Base-by-base conservation (phyloP, 2,329 filamentous ascomycete genomes). In the Nemania sp. region DNA sequence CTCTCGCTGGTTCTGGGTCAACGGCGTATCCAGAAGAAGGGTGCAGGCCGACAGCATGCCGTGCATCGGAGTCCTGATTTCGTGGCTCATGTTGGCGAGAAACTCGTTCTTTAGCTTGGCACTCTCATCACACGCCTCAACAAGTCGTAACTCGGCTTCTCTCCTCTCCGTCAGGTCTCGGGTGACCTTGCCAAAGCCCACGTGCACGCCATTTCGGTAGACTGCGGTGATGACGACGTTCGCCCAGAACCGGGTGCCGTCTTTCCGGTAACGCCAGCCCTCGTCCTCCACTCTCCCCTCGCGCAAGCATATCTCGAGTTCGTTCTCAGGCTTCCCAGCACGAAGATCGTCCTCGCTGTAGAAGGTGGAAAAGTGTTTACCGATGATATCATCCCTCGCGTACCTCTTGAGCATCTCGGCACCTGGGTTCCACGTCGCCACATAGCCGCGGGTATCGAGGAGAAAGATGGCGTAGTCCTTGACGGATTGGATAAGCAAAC, bases 391-490 rank as follows among this genome's bases (percentile, higher is more conserved):
- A 2, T 32, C 34, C 15, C 20, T 50, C 32, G 15, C 17, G 17
- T 21, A 60, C 11, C 57, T 47, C 47, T 60, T 60, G 2, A 60
- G 46, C n/a, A 52, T 13, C 20, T 56, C 21, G 4, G 57, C 57
- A 15, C 57, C 57, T 9, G 39, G 15, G 15, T 60, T 60, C 57
- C 57, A 60, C 1, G 57, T 60, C 32, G 57, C 57, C 11, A 60
- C 57, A 12, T 56, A 60, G 3, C 57, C 57, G 6, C 52, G 52
- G 10, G 57, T 60, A 4, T 60, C 57, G 7, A 60, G 52, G 1
- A 60, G 47, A n/a, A 60, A 60, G 13, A 60, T 60, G 21, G 57
- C 57, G n/a, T 60, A 60, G 32, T 60, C 57, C 12, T 56, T 56
- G 32, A 60, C 57, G 3, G 53, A 39, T 10, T 55, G 53, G 15